A percentile compares a stretch with the other conserved stretches of the same genome.
These are phyloP conservation scores for Willaertia magna DNA, from an alignment of 208 protist species.

Conservation along the genomic window DNA sequence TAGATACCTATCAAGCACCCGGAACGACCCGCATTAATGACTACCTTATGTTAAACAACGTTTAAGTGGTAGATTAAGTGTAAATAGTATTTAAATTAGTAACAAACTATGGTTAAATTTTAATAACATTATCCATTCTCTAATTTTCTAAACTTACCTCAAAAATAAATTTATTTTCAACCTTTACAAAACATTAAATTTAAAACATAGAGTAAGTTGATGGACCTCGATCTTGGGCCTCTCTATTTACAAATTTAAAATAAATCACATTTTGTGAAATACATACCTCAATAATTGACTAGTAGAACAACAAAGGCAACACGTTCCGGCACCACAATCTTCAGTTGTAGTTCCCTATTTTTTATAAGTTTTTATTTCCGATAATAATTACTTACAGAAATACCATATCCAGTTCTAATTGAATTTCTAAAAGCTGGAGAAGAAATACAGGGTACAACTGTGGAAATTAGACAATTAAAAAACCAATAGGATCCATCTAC, in stretches of 20 bases:
- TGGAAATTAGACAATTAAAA: not conserved
- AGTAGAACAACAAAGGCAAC: not conserved
- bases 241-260: no score
- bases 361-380: not conserved
- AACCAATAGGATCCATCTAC: not conserved
- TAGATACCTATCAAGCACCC: no score
- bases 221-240: not conserved
- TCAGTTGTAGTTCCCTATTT: not conserved
- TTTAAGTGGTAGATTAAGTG: no score
- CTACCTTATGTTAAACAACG: no score
- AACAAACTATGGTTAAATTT: no score
- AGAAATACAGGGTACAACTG: not conserved
- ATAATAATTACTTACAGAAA: not conserved
- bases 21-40: no score
- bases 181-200: no score
- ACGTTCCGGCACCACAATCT: not conserved
- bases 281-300: not conserved
- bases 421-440: not conserved
- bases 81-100: no score
- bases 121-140: no score
- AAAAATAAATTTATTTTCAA: no score
- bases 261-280: no score
- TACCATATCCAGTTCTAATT: not conserved
- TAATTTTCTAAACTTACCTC: no score
- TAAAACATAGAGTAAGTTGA: not conserved